Conservation (phyloP, 805 yeast genomes). For the Nakazawaea anatomiae region DNA sequence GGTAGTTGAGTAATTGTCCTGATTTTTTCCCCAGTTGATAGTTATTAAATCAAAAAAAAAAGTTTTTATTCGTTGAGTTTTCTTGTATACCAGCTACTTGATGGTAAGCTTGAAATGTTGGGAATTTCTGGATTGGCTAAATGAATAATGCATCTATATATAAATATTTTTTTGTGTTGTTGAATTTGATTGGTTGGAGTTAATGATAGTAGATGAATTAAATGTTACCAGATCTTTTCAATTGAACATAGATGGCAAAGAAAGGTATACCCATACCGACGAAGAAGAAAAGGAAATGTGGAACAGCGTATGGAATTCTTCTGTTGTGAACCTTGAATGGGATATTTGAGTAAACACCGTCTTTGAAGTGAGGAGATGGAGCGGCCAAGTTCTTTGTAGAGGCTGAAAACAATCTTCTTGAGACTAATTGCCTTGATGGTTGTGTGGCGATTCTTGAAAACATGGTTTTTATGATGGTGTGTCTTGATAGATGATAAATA, state of each 20-base stretch:
- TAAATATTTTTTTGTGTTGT: neutral
- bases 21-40: too few relatives aligned
- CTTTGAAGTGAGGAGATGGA: slow-evolving; percentile 50
- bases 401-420: slow-evolving; percentile 48
- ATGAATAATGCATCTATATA: neutral
- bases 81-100: too few relatives aligned
- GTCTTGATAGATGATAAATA: neutral
- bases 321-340: slow-evolving; percentile 95
- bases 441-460: slow-evolving; percentile 23
- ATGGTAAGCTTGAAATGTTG: too few relatives aligned
- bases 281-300: slow-evolving; percentile 72
- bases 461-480: slow-evolving; percentile 13
- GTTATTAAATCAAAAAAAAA: too few relatives aligned
- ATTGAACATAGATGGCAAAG: slow-evolving; percentile 70
- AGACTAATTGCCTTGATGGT: slow-evolving; percentile 14
- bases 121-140: neutral
- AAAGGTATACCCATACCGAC: slow-evolving; percentile 74
- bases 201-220: neutral
- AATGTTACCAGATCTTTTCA: slow-evolving; percentile 72
- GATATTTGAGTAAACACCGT: slow-evolving; percentile 85
- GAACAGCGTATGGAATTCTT: slow-evolving; percentile 79
- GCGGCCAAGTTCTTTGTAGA: slow-evolving; percentile 33
- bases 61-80: too few relatives aligned
- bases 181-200: neutral
- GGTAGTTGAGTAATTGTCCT: neutral